phyloP scores from a whole-genome alignment of 768 basidiomycete genomes.

The Tephrocybe sp. region DNA sequence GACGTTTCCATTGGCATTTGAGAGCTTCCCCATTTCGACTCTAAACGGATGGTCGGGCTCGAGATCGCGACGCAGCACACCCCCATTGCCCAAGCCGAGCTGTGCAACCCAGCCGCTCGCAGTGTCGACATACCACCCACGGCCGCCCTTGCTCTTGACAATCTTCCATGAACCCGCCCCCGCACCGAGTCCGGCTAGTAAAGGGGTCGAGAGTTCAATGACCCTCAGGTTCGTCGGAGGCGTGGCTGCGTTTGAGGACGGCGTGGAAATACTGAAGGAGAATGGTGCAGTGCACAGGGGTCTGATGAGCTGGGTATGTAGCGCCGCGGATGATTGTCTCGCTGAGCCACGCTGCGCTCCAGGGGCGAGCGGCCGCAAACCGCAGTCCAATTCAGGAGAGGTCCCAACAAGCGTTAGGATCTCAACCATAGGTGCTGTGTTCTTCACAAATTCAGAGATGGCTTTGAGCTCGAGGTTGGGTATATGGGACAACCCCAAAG shows the following conservation, averaged over 20 bases:
- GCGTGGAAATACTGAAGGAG: conserved; percentile 48
- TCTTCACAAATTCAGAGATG: conserved; percentile 65
- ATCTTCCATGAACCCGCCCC: conserved; percentile 87
- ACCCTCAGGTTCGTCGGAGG: conserved; percentile 78
- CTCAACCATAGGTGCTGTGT: conserved; percentile 76
- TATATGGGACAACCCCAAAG: conserved; percentile 88
- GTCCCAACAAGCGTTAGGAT: conserved; percentile 79
- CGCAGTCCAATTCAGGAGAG: conserved; percentile 70
- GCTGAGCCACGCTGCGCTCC: conserved; percentile 35
- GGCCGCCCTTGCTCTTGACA: conserved; percentile 86
- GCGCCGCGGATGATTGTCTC: conserved; percentile 68
- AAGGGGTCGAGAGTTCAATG: conserved; percentile 74
- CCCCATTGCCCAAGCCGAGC: conserved; percentile 31
- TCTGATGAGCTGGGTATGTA: conserved; percentile 77
- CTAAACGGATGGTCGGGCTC: conserved; percentile 63
- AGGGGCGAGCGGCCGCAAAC: conserved; percentile 34
- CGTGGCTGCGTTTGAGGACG: conserved; percentile 25
- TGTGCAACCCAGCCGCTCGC: conserved; percentile 78
- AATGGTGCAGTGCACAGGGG: conserved; percentile 81
- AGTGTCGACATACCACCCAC: conserved; percentile 94
- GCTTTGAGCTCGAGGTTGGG: conserved; percentile 61
- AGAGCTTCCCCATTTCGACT: conserved; percentile 65
- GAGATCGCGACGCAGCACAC: conserved; percentile 58
- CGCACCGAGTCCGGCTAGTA: conserved; percentile 69
- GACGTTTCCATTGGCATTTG: conserved; percentile 85